Conservation (phyloP, 768 basidiomycete species). For the Cyclocybe aegerita region DNA sequence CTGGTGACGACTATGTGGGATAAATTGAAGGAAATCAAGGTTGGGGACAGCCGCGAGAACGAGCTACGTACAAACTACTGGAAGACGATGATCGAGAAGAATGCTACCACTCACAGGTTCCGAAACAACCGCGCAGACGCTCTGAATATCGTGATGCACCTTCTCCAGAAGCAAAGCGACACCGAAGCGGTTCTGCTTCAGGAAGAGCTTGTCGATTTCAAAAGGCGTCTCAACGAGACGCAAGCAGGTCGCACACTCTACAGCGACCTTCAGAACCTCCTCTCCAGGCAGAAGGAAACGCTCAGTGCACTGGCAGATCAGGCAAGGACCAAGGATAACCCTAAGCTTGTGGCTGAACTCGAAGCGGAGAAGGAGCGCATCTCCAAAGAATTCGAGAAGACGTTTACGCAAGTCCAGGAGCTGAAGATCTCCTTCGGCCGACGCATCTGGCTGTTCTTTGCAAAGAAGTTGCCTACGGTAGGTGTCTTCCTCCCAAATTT, state of each 20-base stretch:
- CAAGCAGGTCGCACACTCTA: slow-evolving; percentile 2
- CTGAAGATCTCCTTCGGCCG: too few species aligned
- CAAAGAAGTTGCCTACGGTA: too few species aligned
- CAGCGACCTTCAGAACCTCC: too few species aligned
- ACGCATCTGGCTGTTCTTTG: too few species aligned
- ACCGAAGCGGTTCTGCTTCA: slow-evolving; percentile 13
- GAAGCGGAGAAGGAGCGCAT: too few species aligned
- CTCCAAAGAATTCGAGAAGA: too few species aligned
- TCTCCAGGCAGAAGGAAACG: too few species aligned
- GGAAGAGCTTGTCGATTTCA: slow-evolving; percentile 12
- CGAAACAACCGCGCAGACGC: slow-evolving; percentile 13
- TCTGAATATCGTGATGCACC: slow-evolving; percentile 12
- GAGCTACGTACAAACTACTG: slow-evolving; percentile 22
- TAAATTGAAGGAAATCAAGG: neutral
- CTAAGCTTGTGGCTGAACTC: too few species aligned
- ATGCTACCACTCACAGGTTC: slow-evolving; percentile 8
- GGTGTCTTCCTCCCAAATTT: too few species aligned
- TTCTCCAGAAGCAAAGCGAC: slow-evolving; percentile 3
- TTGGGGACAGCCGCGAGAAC: slow-evolving; percentile 14
- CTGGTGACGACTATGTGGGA: slow-evolving; percentile 28
- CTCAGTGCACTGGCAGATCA: too few species aligned
- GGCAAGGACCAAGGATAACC: too few species aligned
- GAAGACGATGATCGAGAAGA: slow-evolving; percentile 10
- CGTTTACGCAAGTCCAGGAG: too few species aligned
- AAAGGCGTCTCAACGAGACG: slow-evolving; percentile 11